Conservation (phyloP, 192 early-diverging fungal genomes). For the Geosiphon pyriformis region DNA sequence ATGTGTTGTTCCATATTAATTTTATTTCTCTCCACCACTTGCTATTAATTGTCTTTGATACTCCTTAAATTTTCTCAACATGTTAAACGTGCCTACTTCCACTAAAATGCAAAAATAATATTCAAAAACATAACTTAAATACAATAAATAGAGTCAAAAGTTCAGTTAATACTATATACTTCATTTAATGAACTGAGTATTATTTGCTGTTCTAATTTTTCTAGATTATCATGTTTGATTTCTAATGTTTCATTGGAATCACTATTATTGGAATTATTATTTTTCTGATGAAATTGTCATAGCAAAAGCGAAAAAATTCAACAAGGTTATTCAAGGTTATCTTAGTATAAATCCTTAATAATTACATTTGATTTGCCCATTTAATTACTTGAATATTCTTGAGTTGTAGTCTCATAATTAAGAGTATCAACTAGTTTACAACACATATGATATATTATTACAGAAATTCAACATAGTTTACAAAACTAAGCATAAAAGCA, state of each 20-base stretch:
- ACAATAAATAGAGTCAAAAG: constrained; percentile 12
- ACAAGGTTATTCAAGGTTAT: too few relatives aligned
- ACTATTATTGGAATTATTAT: constrained; percentile 1
- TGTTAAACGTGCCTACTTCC: not conserved
- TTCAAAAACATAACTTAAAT: not conserved
- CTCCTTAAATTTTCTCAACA: not conserved
- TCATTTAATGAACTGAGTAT: not conserved
- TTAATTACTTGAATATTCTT: constrained; percentile 13
- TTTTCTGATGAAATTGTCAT: constrained; percentile 6
- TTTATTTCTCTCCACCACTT: not conserved
- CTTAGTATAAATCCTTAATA: not conserved
- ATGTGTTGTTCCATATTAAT: constrained; percentile 19
- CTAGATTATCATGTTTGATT: constrained; percentile 5
- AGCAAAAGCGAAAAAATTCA: not conserved
- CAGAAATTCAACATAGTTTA: too few relatives aligned
- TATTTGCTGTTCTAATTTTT: constrained; percentile 17
- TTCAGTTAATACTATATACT: too few relatives aligned
- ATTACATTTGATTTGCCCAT: constrained; percentile 8
- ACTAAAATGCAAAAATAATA: not conserved
- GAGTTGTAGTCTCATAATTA: constrained; percentile 2
- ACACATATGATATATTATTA: not conserved
- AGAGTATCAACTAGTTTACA: constrained; percentile 7
- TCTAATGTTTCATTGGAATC: constrained; percentile 9
- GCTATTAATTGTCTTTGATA: constrained; percentile 13
- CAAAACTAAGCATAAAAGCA: too few relatives aligned